Conservation (phyloP, 495 filamentous ascomycete species). For the Apiosordaria backusii region DNA sequence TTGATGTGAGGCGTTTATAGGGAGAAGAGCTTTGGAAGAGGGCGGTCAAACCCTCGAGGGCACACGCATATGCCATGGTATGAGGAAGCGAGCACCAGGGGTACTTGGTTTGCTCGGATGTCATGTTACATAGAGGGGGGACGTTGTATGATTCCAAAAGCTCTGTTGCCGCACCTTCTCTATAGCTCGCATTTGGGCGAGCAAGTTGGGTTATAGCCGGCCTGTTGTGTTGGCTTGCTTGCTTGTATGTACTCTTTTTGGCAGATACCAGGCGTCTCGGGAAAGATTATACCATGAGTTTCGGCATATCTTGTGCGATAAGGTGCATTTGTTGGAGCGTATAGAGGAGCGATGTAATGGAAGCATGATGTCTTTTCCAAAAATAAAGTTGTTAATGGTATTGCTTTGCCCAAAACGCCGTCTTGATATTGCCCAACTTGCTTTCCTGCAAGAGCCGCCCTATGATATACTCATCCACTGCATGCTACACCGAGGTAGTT, state of each 20-base stretch:
- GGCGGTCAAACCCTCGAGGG: not conserved
- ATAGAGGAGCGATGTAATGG: not conserved
- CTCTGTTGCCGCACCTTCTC: not conserved
- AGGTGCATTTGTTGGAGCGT: not conserved
- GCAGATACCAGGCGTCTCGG: slow-evolving; percentile 9
- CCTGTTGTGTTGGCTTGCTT: not conserved
- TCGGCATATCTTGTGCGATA: not conserved
- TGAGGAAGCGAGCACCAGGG: not conserved
- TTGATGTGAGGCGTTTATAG: not conserved
- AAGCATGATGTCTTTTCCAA: not conserved
- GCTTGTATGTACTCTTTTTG: slow-evolving; percentile 7
- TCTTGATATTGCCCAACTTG: not conserved
- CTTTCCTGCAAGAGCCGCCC: not conserved
- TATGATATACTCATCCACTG: not conserved
- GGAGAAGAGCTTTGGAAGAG: not conserved
- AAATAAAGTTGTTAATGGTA: not conserved
- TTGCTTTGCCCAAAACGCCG: not conserved
- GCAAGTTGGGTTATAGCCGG: not conserved
- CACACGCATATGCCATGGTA: not conserved
- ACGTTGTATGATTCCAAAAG: not conserved
- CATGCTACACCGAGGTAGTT: not conserved
- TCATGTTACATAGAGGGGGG: not conserved
- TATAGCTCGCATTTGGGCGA: not conserved
- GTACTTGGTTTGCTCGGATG: not conserved
- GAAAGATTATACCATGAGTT: not conserved